Evolutionary conservation across 1,139 yeast genomes (phyloP).

Genomic region (Suhomyces yuchorum): DNA sequence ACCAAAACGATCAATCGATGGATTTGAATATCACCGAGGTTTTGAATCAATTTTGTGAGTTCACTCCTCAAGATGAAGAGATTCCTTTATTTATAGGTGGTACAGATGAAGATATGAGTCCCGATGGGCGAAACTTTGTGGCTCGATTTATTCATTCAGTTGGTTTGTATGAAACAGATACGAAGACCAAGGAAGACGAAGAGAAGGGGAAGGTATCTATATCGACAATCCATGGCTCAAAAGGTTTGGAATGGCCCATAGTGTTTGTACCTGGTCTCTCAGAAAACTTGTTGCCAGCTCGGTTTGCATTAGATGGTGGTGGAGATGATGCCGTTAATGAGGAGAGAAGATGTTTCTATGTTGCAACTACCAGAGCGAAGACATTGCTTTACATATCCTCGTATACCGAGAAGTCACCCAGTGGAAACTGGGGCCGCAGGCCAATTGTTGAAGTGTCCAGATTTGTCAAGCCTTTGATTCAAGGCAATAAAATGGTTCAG

Average conservation of each 20-base stretch:
- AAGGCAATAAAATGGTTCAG: slow-evolving; percentile 10
- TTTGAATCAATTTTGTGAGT: slow-evolving; percentile 42
- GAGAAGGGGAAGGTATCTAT: slow-evolving; percentile 38
- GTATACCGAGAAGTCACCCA: slow-evolving; percentile 25
- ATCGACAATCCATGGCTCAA: slow-evolving; percentile 88
- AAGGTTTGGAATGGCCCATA: slow-evolving; percentile 94
- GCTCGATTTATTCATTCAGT: slow-evolving; percentile 60
- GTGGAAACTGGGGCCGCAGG: slow-evolving; percentile 24
- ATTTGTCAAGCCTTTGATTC: slow-evolving; percentile 25
- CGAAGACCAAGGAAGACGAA: slow-evolving; percentile 16
- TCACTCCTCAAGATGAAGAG: slow-evolving; percentile 50
- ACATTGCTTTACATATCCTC: slow-evolving; percentile 39
- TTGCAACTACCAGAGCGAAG: slow-evolving; percentile 85
- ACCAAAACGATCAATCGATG: slow-evolving; percentile 29
- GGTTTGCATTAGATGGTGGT: slow-evolving; percentile 37
- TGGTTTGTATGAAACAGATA: slow-evolving; percentile 51
- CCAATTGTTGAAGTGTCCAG: slow-evolving; percentile 32
- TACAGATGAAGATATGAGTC: slow-evolving; percentile 19
- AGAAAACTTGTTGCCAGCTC: slow-evolving; percentile 61
- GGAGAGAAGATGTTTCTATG: slow-evolving; percentile 83
- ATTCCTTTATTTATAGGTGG: slow-evolving; percentile 25
- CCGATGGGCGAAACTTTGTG: slow-evolving; percentile 36
- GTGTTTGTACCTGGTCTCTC: slow-evolving; percentile 78
- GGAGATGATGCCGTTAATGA: slow-evolving; percentile 55
- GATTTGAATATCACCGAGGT: slow-evolving; percentile 48